Evolutionary conservation across 805 yeast species (phyloP).

Genomic region (Alloascoidea hylecoeti): DNA sequence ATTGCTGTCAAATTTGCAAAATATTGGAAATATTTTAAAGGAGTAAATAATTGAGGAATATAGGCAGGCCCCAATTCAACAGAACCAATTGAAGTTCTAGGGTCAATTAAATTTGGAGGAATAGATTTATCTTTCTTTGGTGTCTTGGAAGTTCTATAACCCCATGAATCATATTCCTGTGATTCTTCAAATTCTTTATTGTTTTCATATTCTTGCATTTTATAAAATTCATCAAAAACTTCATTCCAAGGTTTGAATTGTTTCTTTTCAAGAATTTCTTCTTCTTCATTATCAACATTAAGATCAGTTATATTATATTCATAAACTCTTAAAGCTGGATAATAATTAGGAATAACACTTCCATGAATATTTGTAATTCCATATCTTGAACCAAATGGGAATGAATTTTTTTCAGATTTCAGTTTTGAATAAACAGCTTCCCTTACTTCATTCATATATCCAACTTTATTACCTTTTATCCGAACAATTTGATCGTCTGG

Average conservation of each 20-base stretch:
- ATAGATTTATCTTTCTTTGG: conserved; percentile 37
- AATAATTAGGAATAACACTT: conserved; percentile 73
- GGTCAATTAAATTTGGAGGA: conserved; percentile 45
- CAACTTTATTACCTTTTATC: conserved; percentile 13
- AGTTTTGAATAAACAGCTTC: not conserved
- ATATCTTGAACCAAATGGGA: conserved; percentile 32
- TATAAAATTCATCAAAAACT: conserved; percentile 36
- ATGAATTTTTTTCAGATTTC: conserved; percentile 2
- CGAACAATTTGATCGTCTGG: conserved; percentile 14
- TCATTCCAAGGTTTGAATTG: conserved; percentile 38
- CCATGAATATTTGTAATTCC: conserved; percentile 57
- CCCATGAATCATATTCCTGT: conserved; percentile 10
- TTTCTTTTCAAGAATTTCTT: conserved; percentile 3
- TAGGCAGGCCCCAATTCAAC: conserved; percentile 65
- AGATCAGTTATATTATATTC: conserved; percentile 64
- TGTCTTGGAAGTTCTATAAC: conserved; percentile 13
- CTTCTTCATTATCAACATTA: conserved; percentile 11
- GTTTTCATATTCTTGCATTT: conserved; percentile 16
- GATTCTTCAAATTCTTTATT: conserved; percentile 15
- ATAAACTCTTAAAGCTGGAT: conserved; percentile 76
- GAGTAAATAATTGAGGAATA: conserved; percentile 55
- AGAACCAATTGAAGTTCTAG: conserved; percentile 6
- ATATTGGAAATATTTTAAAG: conserved; percentile 60
- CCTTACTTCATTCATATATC: conserved; percentile 1
- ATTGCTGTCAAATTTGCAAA: conserved; percentile 46